Conservation (phyloP, 2,329 filamentous ascomycete species). For the Fusarium sp. region DNA sequence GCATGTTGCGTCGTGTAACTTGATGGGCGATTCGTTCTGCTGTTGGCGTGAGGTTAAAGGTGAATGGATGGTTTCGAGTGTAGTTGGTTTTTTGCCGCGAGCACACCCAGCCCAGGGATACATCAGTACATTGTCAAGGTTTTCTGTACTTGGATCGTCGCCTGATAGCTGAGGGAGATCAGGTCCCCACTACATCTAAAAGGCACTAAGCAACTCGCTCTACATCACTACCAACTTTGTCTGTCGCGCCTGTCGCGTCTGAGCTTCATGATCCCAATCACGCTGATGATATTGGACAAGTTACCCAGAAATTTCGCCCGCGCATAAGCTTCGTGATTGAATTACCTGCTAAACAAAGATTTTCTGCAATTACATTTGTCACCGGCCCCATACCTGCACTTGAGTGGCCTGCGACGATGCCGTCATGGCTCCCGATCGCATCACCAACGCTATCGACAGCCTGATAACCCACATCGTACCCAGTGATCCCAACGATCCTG, state of each 20-base stretch:
- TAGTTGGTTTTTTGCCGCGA: conserved; percentile 51
- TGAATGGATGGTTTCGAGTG: conserved; percentile 45
- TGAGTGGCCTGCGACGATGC: conserved; percentile 53
- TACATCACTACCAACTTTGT: conserved; percentile 30
- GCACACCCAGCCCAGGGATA: conserved; percentile 26
- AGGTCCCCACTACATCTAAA: conserved; percentile 37
- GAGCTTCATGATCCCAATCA: conserved; percentile 9
- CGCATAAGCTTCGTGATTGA: neutral
- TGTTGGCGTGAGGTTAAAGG: conserved; percentile 42
- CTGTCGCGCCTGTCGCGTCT: conserved; percentile 45
- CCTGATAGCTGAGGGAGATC: neutral
- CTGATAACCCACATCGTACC: conserved; percentile 80
- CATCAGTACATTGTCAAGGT: conserved; percentile 37
- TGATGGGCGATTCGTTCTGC: conserved; percentile 50
- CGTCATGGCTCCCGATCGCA: conserved; percentile 70
- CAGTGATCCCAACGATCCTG: conserved; percentile 70
- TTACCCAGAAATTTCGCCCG: neutral
- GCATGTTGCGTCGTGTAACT: conserved; percentile 52
- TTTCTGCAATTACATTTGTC: neutral
- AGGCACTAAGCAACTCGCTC: conserved; percentile 26
- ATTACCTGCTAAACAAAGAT: neutral
- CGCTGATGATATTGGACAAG: conserved; percentile 1
- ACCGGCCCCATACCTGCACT: neutral
- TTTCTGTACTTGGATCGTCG: conserved; percentile 32
- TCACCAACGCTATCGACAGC: conserved; percentile 81